Percentiles rank a stretch among this genome's conserved stretches.
These are phyloP conservation scores for Pinus taeda DNA, from an alignment of 75 land plant genomes.

Conservation along the genomic window DNA sequence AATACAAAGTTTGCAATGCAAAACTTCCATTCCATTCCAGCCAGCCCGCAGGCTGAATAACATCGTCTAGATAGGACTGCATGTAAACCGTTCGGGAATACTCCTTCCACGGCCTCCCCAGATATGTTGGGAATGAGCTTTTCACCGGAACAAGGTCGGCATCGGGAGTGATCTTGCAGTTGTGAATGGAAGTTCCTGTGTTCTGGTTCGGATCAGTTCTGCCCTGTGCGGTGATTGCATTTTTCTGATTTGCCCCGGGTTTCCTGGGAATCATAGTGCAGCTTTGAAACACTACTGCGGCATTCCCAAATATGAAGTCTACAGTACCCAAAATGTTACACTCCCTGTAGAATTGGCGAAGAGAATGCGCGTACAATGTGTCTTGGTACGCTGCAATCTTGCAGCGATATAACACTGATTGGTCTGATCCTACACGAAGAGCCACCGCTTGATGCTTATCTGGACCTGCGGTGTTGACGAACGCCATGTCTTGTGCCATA, in stretches of 20 bases:
- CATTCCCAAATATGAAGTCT: constrained; percentile 28
- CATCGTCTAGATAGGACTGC: not conserved
- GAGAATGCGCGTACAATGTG: constrained; percentile 20
- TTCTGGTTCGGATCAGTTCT: constrained; percentile 17
- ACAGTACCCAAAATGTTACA: constrained; percentile 24
- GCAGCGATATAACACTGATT: constrained; percentile 12
- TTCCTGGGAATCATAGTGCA: constrained; percentile 5
- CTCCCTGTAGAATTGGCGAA: constrained; percentile 25
- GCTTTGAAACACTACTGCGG: constrained; percentile 25
- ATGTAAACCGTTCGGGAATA: constrained; percentile 18
- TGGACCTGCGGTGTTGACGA: constrained; percentile 23
- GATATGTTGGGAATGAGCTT: not conserved
- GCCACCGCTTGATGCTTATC: constrained; percentile 27
- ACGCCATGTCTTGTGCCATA: constrained; percentile 9
- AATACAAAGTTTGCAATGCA: constrained; percentile 23
- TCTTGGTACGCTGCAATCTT: constrained; percentile 27
- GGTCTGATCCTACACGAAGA: constrained; percentile 15
- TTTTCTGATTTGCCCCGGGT: constrained; percentile 8
- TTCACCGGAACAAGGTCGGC: not conserved
- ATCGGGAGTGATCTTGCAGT: constrained; percentile 11
- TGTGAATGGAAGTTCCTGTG: constrained; percentile 23
- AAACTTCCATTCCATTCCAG: constrained; percentile 17
- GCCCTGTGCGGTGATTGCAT: constrained; percentile 24
- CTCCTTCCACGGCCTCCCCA: constrained; percentile 25
- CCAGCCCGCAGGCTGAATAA: constrained; percentile 26